Conservation (phyloP, 1,284 basidiomycete genomes). For the Porogramme epimiltina region DNA sequence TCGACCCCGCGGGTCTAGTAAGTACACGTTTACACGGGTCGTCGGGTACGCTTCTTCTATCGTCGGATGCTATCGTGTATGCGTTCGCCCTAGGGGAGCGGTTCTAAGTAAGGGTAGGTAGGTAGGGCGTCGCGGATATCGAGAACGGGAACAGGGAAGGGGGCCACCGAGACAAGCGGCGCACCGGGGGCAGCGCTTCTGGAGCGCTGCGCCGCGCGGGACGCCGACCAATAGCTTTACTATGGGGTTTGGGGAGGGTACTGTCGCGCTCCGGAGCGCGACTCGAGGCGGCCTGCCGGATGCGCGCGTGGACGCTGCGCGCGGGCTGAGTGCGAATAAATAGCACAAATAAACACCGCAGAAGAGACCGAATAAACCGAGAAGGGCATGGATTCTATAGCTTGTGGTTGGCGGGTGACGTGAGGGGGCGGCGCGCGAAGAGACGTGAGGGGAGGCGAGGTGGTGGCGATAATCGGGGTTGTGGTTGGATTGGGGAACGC, state of each 20-base stretch:
- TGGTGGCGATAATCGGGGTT: too few relatives aligned
- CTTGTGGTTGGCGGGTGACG: neutral
- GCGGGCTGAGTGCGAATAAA: slow-evolving; percentile 8
- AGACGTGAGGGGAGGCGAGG: neutral
- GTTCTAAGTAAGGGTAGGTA: too few relatives aligned
- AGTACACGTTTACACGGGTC: too few relatives aligned
- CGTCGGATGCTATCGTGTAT: too few relatives aligned
- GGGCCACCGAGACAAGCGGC: too few relatives aligned
- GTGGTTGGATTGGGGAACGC: too few relatives aligned
- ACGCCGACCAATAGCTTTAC: neutral
- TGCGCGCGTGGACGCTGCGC: neutral
- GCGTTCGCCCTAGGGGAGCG: too few relatives aligned
- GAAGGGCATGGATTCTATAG: neutral
- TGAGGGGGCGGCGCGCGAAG: neutral
- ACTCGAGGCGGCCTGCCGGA: neutral
- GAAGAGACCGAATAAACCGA: neutral
- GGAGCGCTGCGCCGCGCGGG: neutral
- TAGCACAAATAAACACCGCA: slow-evolving; percentile 18
- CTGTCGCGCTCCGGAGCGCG: neutral
- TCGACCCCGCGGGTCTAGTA: too few relatives aligned
- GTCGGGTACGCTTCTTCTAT: too few relatives aligned
- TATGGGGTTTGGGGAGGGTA: neutral
- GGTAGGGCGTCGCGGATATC: too few relatives aligned
- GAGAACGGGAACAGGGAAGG: too few relatives aligned
- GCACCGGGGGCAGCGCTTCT: neutral